Conservation (phyloP, 192 early-diverging fungal species). For the Backusella mclennaniae region DNA sequence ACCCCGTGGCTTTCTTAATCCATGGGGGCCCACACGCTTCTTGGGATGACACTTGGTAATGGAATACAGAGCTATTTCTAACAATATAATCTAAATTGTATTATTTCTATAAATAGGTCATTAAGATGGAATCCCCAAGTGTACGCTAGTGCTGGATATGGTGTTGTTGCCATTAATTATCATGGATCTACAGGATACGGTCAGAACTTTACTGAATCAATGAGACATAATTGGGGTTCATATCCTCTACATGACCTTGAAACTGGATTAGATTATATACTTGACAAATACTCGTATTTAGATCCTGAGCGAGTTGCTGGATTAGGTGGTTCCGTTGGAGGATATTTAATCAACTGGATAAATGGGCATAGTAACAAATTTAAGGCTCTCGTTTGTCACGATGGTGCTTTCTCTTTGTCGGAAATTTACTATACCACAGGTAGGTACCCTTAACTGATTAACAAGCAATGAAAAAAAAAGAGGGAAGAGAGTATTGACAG, state of each 20-base stretch:
- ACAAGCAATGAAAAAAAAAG: background rate
- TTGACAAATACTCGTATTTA: conserved; percentile 52
- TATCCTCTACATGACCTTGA: conserved; percentile 73
- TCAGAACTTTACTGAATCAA: conserved; percentile 67
- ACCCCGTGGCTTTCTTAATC: conserved; percentile 75
- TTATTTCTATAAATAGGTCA: conserved; percentile 14
- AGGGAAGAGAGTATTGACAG: background rate
- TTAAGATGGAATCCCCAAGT: conserved; percentile 73
- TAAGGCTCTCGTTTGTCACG: conserved; percentile 65
- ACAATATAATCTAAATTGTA: background rate
- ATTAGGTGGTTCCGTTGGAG: conserved; percentile 76
- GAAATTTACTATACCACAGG: conserved; percentile 63
- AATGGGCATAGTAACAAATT: conserved; percentile 71
- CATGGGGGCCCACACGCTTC: conserved; percentile 81
- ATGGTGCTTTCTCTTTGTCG: conserved; percentile 67
- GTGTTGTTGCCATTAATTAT: conserved; percentile 68
- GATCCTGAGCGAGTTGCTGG: conserved; percentile 55
- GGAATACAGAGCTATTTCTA: background rate
- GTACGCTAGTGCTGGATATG: conserved; percentile 68
- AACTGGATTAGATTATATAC: conserved; percentile 64
- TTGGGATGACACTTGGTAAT: conserved; percentile 56
- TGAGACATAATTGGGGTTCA: conserved; percentile 70
- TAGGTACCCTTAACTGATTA: background rate
- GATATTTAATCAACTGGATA: conserved; percentile 84
- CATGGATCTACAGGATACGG: conserved; percentile 82